phyloP scores from a whole-genome alignment of 345 rosid species.

The Angophora floribunda region DNA sequence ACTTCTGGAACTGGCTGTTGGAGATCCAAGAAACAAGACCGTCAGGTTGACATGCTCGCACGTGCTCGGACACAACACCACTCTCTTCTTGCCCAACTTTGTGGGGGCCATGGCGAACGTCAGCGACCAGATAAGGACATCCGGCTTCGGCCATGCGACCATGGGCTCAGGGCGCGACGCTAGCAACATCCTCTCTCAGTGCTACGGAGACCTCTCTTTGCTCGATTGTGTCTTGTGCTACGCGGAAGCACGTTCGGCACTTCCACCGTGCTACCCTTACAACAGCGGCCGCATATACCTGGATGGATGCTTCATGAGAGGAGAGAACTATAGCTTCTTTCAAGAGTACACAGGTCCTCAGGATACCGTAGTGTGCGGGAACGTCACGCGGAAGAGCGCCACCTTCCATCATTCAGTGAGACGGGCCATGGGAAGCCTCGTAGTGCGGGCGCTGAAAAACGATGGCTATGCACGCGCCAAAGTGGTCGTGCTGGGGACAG shows the following conservation, averaged over 20 bases:
- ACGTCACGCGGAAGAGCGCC: slow-evolving; percentile 24
- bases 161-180: slow-evolving; percentile 65
- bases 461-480: slow-evolving; percentile 38
- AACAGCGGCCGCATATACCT: slow-evolving; percentile 75
- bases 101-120: slow-evolving; percentile 75
- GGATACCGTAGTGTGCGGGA: slow-evolving; percentile 59
- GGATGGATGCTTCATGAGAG: slow-evolving; percentile 95
- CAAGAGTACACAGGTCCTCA: slow-evolving; percentile 50
- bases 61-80: slow-evolving; percentile 44
- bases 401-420: slow-evolving; percentile 34
- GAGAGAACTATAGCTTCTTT: slow-evolving; percentile 76
- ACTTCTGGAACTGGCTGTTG: slow-evolving; percentile 7
- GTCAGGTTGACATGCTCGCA: slow-evolving; percentile 29
- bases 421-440: slow-evolving; percentile 31
- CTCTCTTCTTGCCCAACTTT: slow-evolving; percentile 63
- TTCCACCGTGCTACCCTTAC: slow-evolving; percentile 81
- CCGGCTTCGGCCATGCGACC: slow-evolving; percentile 53
- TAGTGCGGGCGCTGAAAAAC: slow-evolving; percentile 29
- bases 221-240: slow-evolving; percentile 84
- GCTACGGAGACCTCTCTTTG: slow-evolving; percentile 75
- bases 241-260: slow-evolving; percentile 76
- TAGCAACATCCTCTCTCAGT: slow-evolving; percentile 75
- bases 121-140: slow-evolving; percentile 43
- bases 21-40: slow-evolving; percentile 52
- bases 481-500: slow-evolving; percentile 17